Evolutionary conservation across 2,329 filamentous ascomycete species (phyloP).

Genomic region (Aspergillus chevalieri): DNA sequence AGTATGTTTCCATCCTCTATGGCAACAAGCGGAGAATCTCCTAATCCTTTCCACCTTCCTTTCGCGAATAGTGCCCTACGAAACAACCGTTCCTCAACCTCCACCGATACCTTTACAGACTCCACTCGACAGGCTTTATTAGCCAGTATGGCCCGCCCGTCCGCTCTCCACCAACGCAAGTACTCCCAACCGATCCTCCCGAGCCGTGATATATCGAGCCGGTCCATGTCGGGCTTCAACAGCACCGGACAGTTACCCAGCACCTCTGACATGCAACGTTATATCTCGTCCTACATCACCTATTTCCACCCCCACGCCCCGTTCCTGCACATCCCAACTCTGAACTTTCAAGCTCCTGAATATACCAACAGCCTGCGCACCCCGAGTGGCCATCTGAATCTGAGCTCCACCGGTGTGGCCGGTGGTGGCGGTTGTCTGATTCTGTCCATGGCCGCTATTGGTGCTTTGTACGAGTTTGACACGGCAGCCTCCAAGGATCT

Average conservation of each 20-base stretch:
- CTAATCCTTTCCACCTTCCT: slow-evolving; percentile 43
- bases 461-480: slow-evolving; percentile 82
- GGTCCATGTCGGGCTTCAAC: slow-evolving; percentile 28
- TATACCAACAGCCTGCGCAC: slow-evolving; percentile 57
- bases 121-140: slow-evolving; percentile 59
- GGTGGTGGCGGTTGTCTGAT: slow-evolving; percentile 82
- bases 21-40: slow-evolving; percentile 39
- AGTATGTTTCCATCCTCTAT: slow-evolving; percentile 46
- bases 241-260: slow-evolving; percentile 59
- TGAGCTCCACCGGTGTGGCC: slow-evolving; percentile 50
- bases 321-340: slow-evolving; percentile 86
- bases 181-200: slow-evolving; percentile 52
- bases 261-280: slow-evolving; percentile 81
- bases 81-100: slow-evolving; percentile 55
- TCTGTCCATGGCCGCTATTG: slow-evolving; percentile 80
- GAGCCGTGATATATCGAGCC: slow-evolving; percentile 30
- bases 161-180: slow-evolving; percentile 52
- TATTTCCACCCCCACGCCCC: slow-evolving; percentile 93
- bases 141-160: slow-evolving; percentile 55
- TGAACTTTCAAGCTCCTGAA: slow-evolving; percentile 78
- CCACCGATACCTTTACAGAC: slow-evolving; percentile 61
- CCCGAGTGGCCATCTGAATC: slow-evolving; percentile 47
- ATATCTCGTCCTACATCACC: slow-evolving; percentile 80
- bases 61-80: slow-evolving; percentile 56
- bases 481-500: slow-evolving; percentile 71